Base-by-base conservation (phyloP, 1,284 basidiomycete genomes). In the Rhodotorula sp. region DNA sequence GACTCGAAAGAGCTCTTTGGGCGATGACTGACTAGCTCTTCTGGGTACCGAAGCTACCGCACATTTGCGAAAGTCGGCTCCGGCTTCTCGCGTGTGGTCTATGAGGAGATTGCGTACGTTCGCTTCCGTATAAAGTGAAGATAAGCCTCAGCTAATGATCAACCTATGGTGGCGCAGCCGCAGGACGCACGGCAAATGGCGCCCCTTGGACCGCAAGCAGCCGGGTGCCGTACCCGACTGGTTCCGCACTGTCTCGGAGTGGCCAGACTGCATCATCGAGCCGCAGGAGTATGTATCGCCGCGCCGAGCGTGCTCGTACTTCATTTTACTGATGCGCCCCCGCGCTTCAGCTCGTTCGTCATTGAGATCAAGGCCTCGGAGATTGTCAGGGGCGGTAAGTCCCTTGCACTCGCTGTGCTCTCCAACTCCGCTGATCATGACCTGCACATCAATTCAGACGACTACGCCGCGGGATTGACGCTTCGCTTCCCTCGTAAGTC, bases 311-410 rank as follows among this genome's bases (percentile, higher is more conserved):
- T 20, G 12, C 37, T 42, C 37, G 37, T 42, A 14, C 37, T 42
- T 42, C 33, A 12, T 3, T 7, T 6, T 1, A 15, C 12, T 51
- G 37, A 51, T 24, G 33, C 24, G 51, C 18, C 15, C 46, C 12
- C n/a, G 0, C 6, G 10, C 6, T 20, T 8, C 66, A 92, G 91
- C 70, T 92, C 91, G 0, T 93, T 93, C 80, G 89, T 96, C 46
- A 75, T 96, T 72, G 90, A 90, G 76, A 86, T 96, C 67, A 96
- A 96, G 80, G 94, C 91, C 0, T 90, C 93, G 0, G 93, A 95
- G 79, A 90, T 96, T 64, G 87, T 87, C 3, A 82, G 84, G 18
- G 86, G 90, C 26, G 88, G 92, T 88, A 67, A 74, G 82, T 76
- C 12, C 58, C 7, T 22, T 4, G 0, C 20, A 17, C n/a, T 15